Evolutionary conservation across 331 rosid genomes (phyloP).

Genomic region (Quercus tomentella): DNA sequence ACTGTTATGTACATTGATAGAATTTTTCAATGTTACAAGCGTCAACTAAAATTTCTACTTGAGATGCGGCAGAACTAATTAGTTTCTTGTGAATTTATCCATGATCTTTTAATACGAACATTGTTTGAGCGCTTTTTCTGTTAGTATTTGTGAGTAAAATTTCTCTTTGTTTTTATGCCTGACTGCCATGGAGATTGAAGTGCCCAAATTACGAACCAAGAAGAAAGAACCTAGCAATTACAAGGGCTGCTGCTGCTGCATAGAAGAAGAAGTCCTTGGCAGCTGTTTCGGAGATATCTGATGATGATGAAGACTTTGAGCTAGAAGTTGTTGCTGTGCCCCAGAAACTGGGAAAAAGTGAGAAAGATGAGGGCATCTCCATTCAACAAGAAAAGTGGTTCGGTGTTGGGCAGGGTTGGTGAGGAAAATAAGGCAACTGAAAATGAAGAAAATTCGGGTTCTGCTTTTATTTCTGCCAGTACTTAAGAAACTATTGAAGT

Average conservation of each 20-base stretch:
- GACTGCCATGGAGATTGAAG: conserved; percentile 61
- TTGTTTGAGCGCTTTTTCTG: neutral
- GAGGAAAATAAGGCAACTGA: conserved; percentile 21
- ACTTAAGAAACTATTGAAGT: too few species aligned
- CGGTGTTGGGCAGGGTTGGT: conserved; percentile 44
- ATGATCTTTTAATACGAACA: neutral
- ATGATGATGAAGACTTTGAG: conserved; percentile 38
- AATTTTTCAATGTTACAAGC: too few species aligned
- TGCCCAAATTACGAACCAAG: conserved; percentile 34
- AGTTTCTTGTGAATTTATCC: neutral
- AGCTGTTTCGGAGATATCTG: conserved; percentile 21
- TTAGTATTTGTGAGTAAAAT: neutral
- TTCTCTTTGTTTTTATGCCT: neutral
- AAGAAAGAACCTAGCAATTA: conserved; percentile 43
- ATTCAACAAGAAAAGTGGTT: conserved; percentile 76
- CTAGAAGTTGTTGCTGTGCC: conserved; percentile 21
- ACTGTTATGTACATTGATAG: neutral
- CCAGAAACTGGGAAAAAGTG: conserved; percentile 53
- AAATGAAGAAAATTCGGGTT: conserved; percentile 29
- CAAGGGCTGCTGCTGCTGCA: conserved; percentile 43
- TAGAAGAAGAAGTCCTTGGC: too few species aligned
- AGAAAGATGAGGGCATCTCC: conserved; percentile 90
- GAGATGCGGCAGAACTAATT: neutral
- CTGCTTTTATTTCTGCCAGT: neutral
- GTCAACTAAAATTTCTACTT: too few species aligned